Conservation (phyloP, 108 stramenopile genomes). For the Licmophora abbreviata region DNA sequence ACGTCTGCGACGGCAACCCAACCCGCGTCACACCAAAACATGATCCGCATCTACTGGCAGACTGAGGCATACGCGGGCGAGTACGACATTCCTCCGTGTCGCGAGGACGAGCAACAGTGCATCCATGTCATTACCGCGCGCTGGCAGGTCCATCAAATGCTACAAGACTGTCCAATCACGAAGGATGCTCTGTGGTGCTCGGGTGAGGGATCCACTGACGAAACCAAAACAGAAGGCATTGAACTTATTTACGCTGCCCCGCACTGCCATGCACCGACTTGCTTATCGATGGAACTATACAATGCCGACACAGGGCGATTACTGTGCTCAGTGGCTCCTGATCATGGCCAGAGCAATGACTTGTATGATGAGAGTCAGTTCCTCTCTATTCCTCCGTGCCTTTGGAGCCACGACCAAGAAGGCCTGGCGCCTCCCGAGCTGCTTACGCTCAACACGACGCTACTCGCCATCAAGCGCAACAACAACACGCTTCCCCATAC, state of each 20-base stretch:
- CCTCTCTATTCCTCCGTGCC: constrained; percentile 15
- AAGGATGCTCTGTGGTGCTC: constrained; percentile 9
- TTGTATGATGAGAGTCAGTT: constrained; percentile 13
- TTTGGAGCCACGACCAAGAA: neutral
- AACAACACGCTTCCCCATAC: constrained; percentile 28
- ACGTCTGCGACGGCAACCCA: neutral
- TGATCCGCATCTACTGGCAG: constrained; percentile 18
- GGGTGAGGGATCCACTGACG: constrained; percentile 11
- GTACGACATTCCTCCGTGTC: constrained; percentile 28
- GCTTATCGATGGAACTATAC: constrained; percentile 35
- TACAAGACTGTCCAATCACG: constrained; percentile 7
- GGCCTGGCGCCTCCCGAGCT: constrained; percentile 9
- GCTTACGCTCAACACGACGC: constrained; percentile 19
- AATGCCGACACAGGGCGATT: constrained; percentile 34
- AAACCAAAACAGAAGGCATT: constrained; percentile 11
- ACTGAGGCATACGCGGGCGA: constrained; percentile 24
- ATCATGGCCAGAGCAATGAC: constrained; percentile 4
- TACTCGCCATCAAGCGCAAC: constrained; percentile 27
- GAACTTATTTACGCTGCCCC: constrained; percentile 30
- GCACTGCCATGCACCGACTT: constrained; percentile 32
- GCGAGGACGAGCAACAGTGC: constrained; percentile 15
- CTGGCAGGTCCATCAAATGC: constrained; percentile 20
- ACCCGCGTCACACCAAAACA: constrained; percentile 17
- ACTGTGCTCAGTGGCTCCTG: constrained; percentile 22
- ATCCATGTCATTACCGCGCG: constrained; percentile 22